Conservation (phyloP, 805 yeast genomes). For the Scheffersomyces lignosus region DNA sequence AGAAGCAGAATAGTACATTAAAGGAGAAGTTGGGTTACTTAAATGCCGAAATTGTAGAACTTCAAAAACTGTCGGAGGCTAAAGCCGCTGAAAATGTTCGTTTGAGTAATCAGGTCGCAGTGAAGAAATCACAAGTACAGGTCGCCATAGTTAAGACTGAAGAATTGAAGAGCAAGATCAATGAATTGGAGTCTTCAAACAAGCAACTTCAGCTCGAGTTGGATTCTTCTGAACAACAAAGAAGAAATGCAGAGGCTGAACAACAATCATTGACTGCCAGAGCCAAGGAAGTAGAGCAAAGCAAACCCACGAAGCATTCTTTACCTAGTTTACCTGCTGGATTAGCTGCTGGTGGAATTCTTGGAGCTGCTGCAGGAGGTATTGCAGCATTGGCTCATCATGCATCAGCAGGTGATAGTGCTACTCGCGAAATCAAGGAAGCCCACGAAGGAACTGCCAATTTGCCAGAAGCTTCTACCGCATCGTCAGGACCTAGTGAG, state of each 20-base stretch:
- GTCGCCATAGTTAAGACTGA: slow-evolving; percentile 54
- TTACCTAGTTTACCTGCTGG: background rate
- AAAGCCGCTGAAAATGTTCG: slow-evolving; percentile 57
- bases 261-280: slow-evolving; percentile 6
- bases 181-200: slow-evolving; percentile 25
- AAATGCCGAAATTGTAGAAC: slow-evolving; percentile 64
- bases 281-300: background rate
- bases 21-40: slow-evolving; percentile 67
- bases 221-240: slow-evolving; percentile 4
- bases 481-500: background rate
- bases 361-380: slow-evolving; percentile 9
- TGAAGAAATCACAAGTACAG: slow-evolving; percentile 68
- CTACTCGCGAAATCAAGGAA: background rate
- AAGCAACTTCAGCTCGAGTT: slow-evolving; percentile 23
- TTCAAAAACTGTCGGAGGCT: slow-evolving; percentile 55
- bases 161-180: slow-evolving; percentile 31
- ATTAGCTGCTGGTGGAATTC: slow-evolving; percentile 7
- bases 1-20: slow-evolving; percentile 60
- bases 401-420: background rate
- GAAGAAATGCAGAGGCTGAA: slow-evolving; percentile 4
- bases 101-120: slow-evolving; percentile 61
- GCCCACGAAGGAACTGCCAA: no score
- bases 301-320: background rate
- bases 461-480: background rate
- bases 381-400: slow-evolving; percentile 3